phyloP scores from a whole-genome alignment of 768 basidiomycete genomes.

The Lyophyllum atratum region DNA sequence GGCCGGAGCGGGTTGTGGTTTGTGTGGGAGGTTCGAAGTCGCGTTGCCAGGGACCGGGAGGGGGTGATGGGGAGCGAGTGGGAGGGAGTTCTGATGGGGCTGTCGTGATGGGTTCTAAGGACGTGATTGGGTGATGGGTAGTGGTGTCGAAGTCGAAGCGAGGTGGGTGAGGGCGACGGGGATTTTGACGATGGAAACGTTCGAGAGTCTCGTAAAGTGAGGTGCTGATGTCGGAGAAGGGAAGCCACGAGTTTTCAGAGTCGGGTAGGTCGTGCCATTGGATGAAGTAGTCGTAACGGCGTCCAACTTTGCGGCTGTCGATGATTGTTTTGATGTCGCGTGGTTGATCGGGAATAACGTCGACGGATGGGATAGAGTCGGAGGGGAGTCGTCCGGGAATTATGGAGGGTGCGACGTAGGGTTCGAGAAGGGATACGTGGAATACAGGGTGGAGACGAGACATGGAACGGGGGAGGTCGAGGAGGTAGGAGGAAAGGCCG shows the following conservation, averaged over 20 bases:
- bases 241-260: conserved; percentile 18
- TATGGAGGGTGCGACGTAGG: too few species aligned
- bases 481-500: background rate
- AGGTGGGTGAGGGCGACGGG: conserved; percentile 3
- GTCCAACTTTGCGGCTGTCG: conserved; percentile 6
- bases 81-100: background rate
- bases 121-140: background rate
- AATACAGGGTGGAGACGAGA: conserved; percentile 5
- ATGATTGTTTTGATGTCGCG: background rate
- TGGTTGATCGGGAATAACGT: background rate
- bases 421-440: conserved; percentile 1
- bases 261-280: conserved; percentile 1
- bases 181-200: background rate
- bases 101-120: too few species aligned
- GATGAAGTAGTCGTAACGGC: conserved; percentile 7
- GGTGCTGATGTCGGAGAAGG: conserved; percentile 5
- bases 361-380: background rate
- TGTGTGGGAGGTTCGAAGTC: conserved; percentile 21
- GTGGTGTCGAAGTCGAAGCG: background rate
- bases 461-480: background rate
- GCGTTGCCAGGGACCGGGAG: conserved; percentile 6
- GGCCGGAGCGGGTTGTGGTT: conserved; percentile 22
- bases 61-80: conserved; percentile 10
- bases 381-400: background rate
- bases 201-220: conserved; percentile 7